phyloP scores from a whole-genome alignment of 768 basidiomycete genomes.

The Suillus lakei region DNA sequence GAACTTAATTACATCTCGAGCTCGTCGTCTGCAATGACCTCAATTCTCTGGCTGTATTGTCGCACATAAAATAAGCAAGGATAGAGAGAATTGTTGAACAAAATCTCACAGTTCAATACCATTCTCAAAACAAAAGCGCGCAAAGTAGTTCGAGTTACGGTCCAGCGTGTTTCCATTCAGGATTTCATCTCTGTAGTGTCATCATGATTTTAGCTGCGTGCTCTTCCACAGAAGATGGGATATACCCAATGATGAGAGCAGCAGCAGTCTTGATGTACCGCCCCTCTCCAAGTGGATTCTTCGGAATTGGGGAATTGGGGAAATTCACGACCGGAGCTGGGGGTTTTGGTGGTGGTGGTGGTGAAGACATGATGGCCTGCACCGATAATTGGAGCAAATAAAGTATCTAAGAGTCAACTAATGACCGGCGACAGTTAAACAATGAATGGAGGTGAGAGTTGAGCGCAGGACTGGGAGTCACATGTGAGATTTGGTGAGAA shows the following conservation, averaged over 20 bases:
- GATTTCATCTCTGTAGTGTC: conserved; percentile 76
- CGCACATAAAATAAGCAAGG: conserved; percentile 20
- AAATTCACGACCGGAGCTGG: conserved; percentile 34
- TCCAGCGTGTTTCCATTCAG: conserved; percentile 91
- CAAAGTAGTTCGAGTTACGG: conserved; percentile 84
- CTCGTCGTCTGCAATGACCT: conserved; percentile 91
- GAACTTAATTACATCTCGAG: conserved; percentile 67
- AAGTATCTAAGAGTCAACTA: background rate
- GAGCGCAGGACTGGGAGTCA: background rate
- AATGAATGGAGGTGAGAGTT: background rate
- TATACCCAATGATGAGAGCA: conserved; percentile 77
- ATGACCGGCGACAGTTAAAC: background rate
- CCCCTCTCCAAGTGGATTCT: conserved; percentile 73
- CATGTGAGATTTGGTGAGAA: background rate
- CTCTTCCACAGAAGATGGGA: conserved; percentile 9
- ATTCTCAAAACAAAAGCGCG: conserved; percentile 86
- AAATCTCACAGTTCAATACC: conserved; percentile 75
- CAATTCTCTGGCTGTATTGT: conserved; percentile 72
- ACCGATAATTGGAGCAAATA: background rate
- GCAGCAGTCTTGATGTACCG: conserved; percentile 74
- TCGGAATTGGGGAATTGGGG: conserved; percentile 58
- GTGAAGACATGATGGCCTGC: background rate
- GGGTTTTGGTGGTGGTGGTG: background rate
- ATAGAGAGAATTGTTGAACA: background rate
- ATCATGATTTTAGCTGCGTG: background rate